phyloP scores from a whole-genome alignment of 1,139 yeast species.

The Suhomyces taliae region DNA sequence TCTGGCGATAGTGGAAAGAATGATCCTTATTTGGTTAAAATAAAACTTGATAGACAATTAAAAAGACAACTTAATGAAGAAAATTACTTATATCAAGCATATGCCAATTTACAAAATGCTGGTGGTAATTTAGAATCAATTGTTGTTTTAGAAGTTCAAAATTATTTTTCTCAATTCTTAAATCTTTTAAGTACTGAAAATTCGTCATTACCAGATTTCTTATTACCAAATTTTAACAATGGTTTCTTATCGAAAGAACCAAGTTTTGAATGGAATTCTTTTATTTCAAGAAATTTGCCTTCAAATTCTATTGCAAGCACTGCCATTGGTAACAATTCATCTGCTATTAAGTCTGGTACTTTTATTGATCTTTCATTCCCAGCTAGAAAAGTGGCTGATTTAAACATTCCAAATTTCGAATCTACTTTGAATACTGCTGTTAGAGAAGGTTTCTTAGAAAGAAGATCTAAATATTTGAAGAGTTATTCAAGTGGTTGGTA shows the following conservation, averaged over 20 bases:
- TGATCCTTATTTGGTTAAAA: constrained; percentile 82
- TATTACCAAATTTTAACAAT: constrained; percentile 64
- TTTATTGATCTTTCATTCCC: constrained; percentile 77
- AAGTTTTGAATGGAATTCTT: constrained; percentile 85
- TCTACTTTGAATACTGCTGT: constrained; percentile 72
- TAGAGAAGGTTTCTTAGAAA: constrained; percentile 78
- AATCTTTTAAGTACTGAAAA: constrained; percentile 68
- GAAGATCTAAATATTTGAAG: constrained; percentile 87
- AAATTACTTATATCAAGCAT: constrained; percentile 84
- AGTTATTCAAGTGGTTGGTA: constrained; percentile 90
- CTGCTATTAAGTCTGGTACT: constrained; percentile 41
- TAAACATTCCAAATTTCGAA: constrained; percentile 64
- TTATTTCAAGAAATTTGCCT: constrained; percentile 65
- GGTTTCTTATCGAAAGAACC: constrained; percentile 82
- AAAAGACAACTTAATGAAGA: constrained; percentile 79
- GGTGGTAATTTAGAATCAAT: constrained; percentile 89
- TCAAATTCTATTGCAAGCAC: constrained; percentile 30
- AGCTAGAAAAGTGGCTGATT: constrained; percentile 62
- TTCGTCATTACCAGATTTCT: constrained; percentile 60
- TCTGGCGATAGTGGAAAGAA: constrained; percentile 44
- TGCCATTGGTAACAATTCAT: constrained; percentile 29
- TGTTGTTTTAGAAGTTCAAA: constrained; percentile 83
- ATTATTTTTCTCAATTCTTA: constrained; percentile 72
- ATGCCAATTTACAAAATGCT: constrained; percentile 78
- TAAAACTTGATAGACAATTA: constrained; percentile 72